Base-by-base conservation (phyloP, 441 rosid species). In the Eruca vesicaria region DNA sequence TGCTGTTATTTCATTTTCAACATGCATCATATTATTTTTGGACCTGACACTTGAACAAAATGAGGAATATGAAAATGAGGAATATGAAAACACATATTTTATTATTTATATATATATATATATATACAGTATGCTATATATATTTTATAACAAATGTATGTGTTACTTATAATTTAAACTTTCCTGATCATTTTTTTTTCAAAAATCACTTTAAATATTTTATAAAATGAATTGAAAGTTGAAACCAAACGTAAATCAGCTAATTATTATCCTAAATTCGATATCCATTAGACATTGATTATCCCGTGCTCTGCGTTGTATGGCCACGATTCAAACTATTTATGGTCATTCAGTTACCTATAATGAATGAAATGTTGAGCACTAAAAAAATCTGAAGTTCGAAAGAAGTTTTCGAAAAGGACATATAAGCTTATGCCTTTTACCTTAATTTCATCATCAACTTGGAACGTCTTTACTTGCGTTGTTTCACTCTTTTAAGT, bases 401-500 rank as follows among this genome's bases (percentile, higher is more conserved):
- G 2, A 8, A 68, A 29, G 58, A 63, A 52, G 57, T 75, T 75
- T 16, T 68, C n/a, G 21, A 9, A 61, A 67, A 69, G 41, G 16
- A 69, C 71, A 56, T 28, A 20, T 63, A 76, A 15, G 15, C 28
- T 43, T 16, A 41, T 69, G 41, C 60, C 66, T 64, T 70, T 64
- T 64, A 55, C 79, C 75, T 56, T 64, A 57, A 56, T 32, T 64
- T 43, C 45, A 11, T 16, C 18, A 70, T 56, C 55, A 21, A 43
- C 53, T 56, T 57, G 55, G 55, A 76, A 41, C 29, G 11, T 31
- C 21, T 43, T 76, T 63, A 76, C 65, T 38, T 41, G 70, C 33
- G 43, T 70, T 63, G 75, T 69, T 76, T 61, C 74, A 63, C 74
- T 41, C 36, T 29, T 76, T 69, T 38, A 21, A 56, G 79, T 53